phyloP scores from a whole-genome alignment of 257 asterid species.

The Marsdenia floribunda region DNA sequence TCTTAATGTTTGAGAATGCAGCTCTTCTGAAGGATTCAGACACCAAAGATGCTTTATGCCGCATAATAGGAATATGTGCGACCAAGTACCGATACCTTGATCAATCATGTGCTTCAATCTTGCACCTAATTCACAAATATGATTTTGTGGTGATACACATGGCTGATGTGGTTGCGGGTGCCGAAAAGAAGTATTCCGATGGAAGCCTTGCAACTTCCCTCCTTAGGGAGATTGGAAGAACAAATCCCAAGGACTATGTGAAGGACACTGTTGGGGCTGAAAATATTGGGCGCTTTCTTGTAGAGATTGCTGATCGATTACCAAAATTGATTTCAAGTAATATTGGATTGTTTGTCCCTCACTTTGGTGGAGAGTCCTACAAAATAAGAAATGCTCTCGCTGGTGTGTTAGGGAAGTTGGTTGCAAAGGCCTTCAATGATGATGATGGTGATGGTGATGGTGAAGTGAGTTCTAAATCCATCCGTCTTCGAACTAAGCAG shows the following conservation, averaged over 20 bases:
- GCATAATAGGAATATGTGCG: conserved; percentile 87
- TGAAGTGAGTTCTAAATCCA: conserved; percentile 74
- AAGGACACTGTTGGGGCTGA: conserved; percentile 94
- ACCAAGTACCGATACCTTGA: conserved; percentile 74
- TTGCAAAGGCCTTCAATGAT: conserved; percentile 80
- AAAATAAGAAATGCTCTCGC: conserved; percentile 95
- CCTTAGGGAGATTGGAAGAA: conserved; percentile 81
- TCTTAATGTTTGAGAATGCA: conserved; percentile 68
- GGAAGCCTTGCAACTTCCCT: conserved; percentile 79
- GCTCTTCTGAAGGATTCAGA: conserved; percentile 66
- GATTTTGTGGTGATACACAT: conserved; percentile 72
- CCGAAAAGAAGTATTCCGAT: conserved; percentile 76
- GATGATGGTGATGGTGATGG: conserved; percentile 87
- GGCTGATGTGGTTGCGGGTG: conserved; percentile 84
- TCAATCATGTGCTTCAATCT: conserved; percentile 85
- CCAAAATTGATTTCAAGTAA: conserved; percentile 79
- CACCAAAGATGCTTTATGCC: conserved; percentile 72
- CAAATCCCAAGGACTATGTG: conserved; percentile 75
- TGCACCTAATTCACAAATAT: conserved; percentile 81
- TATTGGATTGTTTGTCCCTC: conserved; percentile 86
- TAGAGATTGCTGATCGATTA: conserved; percentile 77
- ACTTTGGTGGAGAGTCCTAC: conserved; percentile 95
- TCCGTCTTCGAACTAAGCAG: conserved; percentile 84
- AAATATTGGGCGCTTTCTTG: conserved; percentile 84
- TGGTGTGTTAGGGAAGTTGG: conserved; percentile 82